Base-by-base conservation (phyloP, 768 basidiomycete genomes). In the Lepiota venenata region DNA sequence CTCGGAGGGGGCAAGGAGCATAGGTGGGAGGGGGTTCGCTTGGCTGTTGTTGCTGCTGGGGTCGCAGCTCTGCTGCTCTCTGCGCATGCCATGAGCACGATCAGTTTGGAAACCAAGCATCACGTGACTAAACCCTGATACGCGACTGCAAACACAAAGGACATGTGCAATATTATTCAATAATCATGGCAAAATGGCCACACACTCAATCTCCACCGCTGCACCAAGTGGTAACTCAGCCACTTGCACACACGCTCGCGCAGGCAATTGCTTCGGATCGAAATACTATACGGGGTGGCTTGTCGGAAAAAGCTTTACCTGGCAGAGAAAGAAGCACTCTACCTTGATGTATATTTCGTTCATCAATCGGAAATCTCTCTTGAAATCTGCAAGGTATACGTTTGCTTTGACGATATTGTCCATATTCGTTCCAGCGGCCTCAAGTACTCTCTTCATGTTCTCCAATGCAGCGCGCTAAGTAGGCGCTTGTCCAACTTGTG, bases 1-100 rank as follows among this genome's bases (percentile, higher is more conserved):
- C 52, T 60, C 64, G 56, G 40, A 58, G 53, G 47, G 52, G 49
- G 32, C 32, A 44, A 49, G 18, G 58, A 48, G 42, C 63, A 66
- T 64, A 50, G 54, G 21, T 47, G 46, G 37, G 38, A 29, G 18
- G 52, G 25, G 25, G 25, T 56, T 54, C 42, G 55, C 49, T 48
- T 57, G 56, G 57, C 52, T 41, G 52, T n/a, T 57, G 47, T 47
- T 49, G 48, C 16, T 32, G 57, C 36, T 40, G 57, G n/a, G n/a
- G 32, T 9, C 32, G 32, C 32, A 39, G 53, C 56, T 46, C 50
- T 48, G 2, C 25, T 56, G 44, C 51, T 62, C 59, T 50, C 25
- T 5, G 25, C 25, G 52, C 48, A 50, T 15, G 21, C 18, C 43
- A 52, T 52, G 51, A 52, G 45, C 43, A 55, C 41, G 46, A 55